A percentile compares a stretch with the other conserved stretches of the same genome.
phyloP scores from a whole-genome alignment of 768 basidiomycete species.

The Tremella fuciformis region DNA sequence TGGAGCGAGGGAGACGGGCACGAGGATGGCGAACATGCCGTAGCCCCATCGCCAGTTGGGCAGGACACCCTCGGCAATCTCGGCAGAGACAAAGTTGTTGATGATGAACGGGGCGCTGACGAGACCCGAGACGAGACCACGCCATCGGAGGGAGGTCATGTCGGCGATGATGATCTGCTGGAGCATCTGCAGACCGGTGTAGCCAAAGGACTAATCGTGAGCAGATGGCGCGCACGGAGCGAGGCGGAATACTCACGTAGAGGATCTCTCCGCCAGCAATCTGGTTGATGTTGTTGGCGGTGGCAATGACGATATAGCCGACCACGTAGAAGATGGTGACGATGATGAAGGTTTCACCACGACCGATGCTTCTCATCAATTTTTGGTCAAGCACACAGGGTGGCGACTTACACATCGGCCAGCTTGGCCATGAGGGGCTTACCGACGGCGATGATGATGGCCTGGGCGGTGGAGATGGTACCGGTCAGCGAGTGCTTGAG shows the following conservation, averaged over 20 bases:
- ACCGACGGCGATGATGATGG: constrained; percentile 55
- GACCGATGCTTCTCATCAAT: constrained; percentile 54
- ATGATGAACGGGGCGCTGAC: constrained; percentile 52
- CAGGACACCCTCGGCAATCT: constrained; percentile 49
- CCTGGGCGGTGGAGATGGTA: constrained; percentile 35
- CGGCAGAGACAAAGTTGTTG: constrained; percentile 53
- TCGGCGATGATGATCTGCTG: constrained; percentile 54
- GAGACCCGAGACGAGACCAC: constrained; percentile 43
- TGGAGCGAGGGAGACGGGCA: constrained; percentile 48
- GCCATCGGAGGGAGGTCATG: constrained; percentile 54
- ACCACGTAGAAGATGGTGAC: constrained; percentile 64
- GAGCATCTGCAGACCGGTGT: constrained; percentile 53
- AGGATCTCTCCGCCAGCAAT: constrained; percentile 44
- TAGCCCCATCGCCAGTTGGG: constrained; percentile 55
- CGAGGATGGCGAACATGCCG: constrained; percentile 52
- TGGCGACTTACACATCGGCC: constrained; percentile 58
- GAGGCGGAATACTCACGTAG: constrained; percentile 57
- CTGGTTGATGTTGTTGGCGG: constrained; percentile 39
- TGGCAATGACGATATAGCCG: constrained; percentile 54
- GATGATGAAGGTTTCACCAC: constrained; percentile 62
- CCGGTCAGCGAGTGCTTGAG: constrained; percentile 36
- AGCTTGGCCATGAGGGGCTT: constrained; percentile 74
- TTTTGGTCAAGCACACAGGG: not conserved
- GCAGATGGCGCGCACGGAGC: not conserved
- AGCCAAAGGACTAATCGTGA: constrained; percentile 30